phyloP scores from a whole-genome alignment of 2,329 filamentous ascomycete species.

The Ilyonectria destructans region DNA sequence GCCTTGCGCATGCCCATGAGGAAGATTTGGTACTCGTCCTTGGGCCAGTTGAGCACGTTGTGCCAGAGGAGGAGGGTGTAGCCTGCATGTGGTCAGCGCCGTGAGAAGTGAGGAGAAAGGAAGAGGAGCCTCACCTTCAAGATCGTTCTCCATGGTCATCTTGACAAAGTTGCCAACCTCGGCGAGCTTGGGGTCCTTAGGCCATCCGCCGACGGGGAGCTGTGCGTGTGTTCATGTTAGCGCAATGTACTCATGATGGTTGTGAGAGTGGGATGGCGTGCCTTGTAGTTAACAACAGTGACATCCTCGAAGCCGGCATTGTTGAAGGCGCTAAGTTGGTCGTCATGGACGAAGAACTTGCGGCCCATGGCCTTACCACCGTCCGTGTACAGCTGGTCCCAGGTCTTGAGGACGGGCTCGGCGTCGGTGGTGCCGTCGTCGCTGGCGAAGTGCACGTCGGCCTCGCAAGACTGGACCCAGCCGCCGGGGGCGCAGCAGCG shows the following conservation, averaged over 20 bases:
- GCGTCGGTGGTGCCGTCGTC: conserved; percentile 39
- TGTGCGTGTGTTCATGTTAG: not conserved
- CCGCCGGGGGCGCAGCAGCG: conserved; percentile 42
- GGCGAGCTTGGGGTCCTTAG: conserved; percentile 35
- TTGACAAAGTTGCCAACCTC: conserved; percentile 39
- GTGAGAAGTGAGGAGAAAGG: not conserved
- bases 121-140: conserved; percentile 31
- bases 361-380: conserved; percentile 30
- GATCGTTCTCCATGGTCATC: conserved; percentile 41
- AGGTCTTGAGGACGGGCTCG: conserved; percentile 28
- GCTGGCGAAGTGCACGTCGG: conserved; percentile 31
- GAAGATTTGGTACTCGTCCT: conserved; percentile 43
- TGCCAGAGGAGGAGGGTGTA: conserved; percentile 39
- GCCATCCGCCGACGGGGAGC: conserved; percentile 41
- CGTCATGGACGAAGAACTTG: conserved; percentile 34
- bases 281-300: conserved; percentile 42
- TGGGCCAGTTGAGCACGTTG: conserved; percentile 39
- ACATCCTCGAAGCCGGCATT: conserved; percentile 39
- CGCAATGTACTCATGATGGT: not conserved
- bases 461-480: conserved; percentile 41
- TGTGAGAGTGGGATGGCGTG: not conserved
- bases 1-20: conserved; percentile 40
- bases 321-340: conserved; percentile 18
- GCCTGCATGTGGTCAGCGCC: not conserved
- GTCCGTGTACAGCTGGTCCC: conserved; percentile 35